Evolutionary conservation across 208 protist species (phyloP).

Genomic region (Acanthamoeba triangularis): DNA sequence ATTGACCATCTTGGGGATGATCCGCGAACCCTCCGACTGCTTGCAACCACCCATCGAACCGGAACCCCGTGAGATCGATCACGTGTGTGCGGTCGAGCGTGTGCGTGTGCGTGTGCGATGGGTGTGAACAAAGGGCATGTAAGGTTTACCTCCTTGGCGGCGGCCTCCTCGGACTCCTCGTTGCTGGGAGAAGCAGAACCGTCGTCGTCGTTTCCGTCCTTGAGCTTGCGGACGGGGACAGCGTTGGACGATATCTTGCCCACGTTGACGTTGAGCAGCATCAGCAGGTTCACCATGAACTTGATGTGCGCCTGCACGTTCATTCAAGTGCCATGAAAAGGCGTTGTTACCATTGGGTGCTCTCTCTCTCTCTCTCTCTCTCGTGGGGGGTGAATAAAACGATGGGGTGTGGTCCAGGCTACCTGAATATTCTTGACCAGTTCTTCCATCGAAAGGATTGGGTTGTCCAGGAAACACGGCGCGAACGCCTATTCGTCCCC

Average conservation of each 20-base stretch:
- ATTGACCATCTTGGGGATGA: constrained; percentile 28
- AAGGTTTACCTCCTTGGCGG: background rate
- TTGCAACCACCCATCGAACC: background rate
- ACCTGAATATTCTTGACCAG: constrained; percentile 53
- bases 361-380: too few species aligned
- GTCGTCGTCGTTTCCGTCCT: background rate
- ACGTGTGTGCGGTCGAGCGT: too few species aligned
- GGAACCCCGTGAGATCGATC: background rate
- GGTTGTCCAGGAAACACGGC: constrained; percentile 65
- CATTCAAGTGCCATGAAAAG: too few species aligned
- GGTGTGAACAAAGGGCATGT: too few species aligned
- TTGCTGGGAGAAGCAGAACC: too few species aligned
- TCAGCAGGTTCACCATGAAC: constrained; percentile 70
- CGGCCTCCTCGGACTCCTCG: background rate
- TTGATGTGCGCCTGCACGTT: constrained; percentile 34
- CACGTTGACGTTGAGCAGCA: constrained; percentile 65
- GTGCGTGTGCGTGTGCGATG: too few species aligned
- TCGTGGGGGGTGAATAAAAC: too few species aligned
- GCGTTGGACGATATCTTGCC: constrained; percentile 8
- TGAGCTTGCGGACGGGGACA: background rate
- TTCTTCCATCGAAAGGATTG: background rate
- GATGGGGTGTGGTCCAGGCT: background rate
- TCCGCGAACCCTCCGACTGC: background rate
- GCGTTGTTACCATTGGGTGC: too few species aligned
- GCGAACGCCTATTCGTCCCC: background rate